These are phyloP conservation scores for Anthracocystis walkeri DNA, from an alignment of 1,284 basidiomycete species.

Conservation along the genomic window DNA sequence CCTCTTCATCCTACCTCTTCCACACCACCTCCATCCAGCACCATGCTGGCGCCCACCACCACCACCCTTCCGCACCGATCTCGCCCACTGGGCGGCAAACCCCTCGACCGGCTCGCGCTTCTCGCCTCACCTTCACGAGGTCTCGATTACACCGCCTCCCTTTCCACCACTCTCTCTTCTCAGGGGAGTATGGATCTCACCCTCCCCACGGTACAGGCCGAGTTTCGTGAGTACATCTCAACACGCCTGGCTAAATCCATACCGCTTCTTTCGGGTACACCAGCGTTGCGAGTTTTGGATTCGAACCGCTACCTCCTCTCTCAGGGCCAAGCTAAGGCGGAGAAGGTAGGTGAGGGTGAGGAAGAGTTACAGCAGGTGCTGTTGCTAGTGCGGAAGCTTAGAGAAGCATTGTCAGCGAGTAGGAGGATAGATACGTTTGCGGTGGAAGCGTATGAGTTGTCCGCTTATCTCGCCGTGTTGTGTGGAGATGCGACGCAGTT, in stretches of 20 bases:
- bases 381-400: conserved; percentile 37
- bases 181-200: conserved; percentile 47
- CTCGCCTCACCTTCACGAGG: conserved; percentile 51
- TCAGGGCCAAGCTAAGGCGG: too few species aligned
- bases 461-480: conserved; percentile 16
- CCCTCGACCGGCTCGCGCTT: conserved; percentile 40
- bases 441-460: conserved; percentile 43
- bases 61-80: neutral
- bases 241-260: conserved; percentile 15
- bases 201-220: conserved; percentile 11
- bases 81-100: conserved; percentile 40
- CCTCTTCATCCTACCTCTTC: neutral
- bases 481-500: conserved; percentile 35
- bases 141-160: conserved; percentile 23
- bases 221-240: conserved; percentile 44
- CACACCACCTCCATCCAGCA: neutral
- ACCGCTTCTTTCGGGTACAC: neutral
- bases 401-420: conserved; percentile 43
- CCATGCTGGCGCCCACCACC: neutral
- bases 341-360: conserved; percentile 3
- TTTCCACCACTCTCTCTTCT: conserved; percentile 23
- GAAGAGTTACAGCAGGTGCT: conserved; percentile 41
- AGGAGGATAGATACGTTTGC: conserved; percentile 32
- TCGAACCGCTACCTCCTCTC: conserved; percentile 9
- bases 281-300: conserved; percentile 9